A percentile compares a stretch with the other conserved stretches of the same genome.
Conservation (phyloP, 257 asterid genomes). For the Jasminum sambac region DNA sequence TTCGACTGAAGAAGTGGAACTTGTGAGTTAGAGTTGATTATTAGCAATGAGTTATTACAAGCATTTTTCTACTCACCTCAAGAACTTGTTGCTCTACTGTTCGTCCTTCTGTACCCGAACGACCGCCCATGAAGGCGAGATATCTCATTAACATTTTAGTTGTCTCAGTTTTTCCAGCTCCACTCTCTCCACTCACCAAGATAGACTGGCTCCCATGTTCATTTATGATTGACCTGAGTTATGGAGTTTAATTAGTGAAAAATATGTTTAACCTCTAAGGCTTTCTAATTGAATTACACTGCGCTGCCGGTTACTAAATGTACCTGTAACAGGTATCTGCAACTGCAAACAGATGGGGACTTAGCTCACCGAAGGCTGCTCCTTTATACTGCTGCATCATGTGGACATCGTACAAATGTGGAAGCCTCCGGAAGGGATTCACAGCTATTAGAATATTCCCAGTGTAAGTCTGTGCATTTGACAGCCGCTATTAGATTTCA, state of each 20-base stretch:
- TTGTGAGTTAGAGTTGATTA: conserved; percentile 23
- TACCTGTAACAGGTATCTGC: conserved; percentile 94
- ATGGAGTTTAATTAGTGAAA: conserved; percentile 19
- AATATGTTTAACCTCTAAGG: not conserved
- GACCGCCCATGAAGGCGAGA: conserved; percentile 97
- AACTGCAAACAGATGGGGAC: conserved; percentile 96
- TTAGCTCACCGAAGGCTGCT: conserved; percentile 90
- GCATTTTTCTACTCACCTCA: conserved; percentile 58
- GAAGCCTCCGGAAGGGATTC: conserved; percentile 87
- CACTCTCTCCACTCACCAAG: conserved; percentile 97
- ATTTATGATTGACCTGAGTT: conserved; percentile 71
- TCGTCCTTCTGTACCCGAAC: conserved; percentile 86
- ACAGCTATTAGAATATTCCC: conserved; percentile 95
- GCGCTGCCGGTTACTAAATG: not conserved
- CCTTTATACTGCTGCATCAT: conserved; percentile 98
- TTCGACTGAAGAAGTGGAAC: conserved; percentile 59
- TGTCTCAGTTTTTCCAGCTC: conserved; percentile 97
- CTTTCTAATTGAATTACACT: conserved; percentile 9
- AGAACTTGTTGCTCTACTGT: conserved; percentile 96
- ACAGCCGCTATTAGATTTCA: conserved; percentile 22
- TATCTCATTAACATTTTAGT: conserved; percentile 96
- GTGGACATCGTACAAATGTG: conserved; percentile 83
- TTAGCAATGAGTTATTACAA: conserved; percentile 1
- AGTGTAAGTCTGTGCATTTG: conserved; percentile 78
- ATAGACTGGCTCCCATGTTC: conserved; percentile 94